Conservation (phyloP, 73 alveolate genomes). For the Paramecium biaurelia region DNA sequence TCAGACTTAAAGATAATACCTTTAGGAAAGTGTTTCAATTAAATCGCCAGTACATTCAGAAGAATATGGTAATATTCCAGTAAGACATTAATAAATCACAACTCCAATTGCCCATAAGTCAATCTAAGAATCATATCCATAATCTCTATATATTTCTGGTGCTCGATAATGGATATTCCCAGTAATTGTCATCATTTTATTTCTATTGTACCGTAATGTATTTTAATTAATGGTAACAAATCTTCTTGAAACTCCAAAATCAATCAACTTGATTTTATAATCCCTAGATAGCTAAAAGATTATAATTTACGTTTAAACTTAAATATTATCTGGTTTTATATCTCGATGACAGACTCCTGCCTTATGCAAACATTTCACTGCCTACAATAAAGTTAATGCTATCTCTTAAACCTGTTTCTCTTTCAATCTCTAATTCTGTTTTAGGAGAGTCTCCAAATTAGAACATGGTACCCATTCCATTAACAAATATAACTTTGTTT, state of each 20-base stretch:
- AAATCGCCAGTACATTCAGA: not conserved
- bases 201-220: slow-evolving; percentile 7
- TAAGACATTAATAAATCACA: not conserved
- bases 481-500: not conserved
- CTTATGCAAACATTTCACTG: not conserved
- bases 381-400: not conserved
- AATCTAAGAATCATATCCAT: slow-evolving; percentile 33
- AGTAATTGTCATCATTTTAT: slow-evolving; percentile 30
- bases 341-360: slow-evolving; percentile 50
- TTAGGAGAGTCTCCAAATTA: not conserved
- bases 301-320: not conserved
- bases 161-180: slow-evolving; percentile 35
- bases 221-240: slow-evolving; percentile 23
- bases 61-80: slow-evolving; percentile 10
- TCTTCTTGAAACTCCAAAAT: slow-evolving; percentile 52
- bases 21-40: not conserved
- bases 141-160: slow-evolving; percentile 37
- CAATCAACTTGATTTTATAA: slow-evolving; percentile 2
- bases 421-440: not conserved
- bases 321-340: slow-evolving; percentile 32
- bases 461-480: slow-evolving; percentile 47
- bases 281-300: not conserved
- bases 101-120: slow-evolving; percentile 42
- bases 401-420: not conserved
- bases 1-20: not conserved